Conservation (phyloP, 2,329 filamentous ascomycete genomes). For the Incumbomyces delicatus region DNA sequence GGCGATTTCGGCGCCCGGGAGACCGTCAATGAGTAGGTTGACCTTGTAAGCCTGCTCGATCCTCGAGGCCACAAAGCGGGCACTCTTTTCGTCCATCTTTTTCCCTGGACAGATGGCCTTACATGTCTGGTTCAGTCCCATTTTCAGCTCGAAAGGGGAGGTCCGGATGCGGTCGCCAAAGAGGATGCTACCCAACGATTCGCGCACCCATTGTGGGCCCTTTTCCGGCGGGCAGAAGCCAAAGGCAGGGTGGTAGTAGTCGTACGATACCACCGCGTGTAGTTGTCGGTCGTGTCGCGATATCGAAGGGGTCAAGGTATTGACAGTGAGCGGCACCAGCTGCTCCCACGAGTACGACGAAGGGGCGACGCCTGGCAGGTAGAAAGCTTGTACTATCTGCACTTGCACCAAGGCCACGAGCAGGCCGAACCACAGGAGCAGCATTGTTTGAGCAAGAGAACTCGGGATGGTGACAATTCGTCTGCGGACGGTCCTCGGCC, state of each 20-base stretch:
- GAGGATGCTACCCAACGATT: conserved; percentile 88
- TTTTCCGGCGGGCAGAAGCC: conserved; percentile 75
- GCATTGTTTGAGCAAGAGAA: background rate
- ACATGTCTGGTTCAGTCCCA: conserved; percentile 81
- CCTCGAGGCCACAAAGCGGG: conserved; percentile 70
- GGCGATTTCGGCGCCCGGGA: conserved; percentile 80
- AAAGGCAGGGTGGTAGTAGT: conserved; percentile 86
- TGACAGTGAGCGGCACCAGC: conserved; percentile 78
- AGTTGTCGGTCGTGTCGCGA: conserved; percentile 68
- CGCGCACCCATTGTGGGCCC: conserved; percentile 69
- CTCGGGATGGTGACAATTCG: too few relatives aligned
- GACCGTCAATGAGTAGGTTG: conserved; percentile 91
- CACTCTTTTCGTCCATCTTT: conserved; percentile 55
- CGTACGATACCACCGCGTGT: conserved; percentile 87
- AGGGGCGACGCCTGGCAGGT: conserved; percentile 89
- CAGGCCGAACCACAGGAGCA: background rate
- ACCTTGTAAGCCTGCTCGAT: conserved; percentile 82
- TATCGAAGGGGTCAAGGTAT: conserved; percentile 78
- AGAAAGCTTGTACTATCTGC: conserved; percentile 54
- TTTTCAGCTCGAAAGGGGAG: conserved; percentile 83
- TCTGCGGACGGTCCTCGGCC: too few relatives aligned
- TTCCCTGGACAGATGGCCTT: conserved; percentile 63
- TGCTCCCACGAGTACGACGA: conserved; percentile 79
- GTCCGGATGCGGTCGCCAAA: conserved; percentile 96
- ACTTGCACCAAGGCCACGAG: conserved; percentile 1